These are phyloP conservation scores for Priceomyces castillae DNA, from an alignment of 805 yeast genomes.

Conservation along the genomic window DNA sequence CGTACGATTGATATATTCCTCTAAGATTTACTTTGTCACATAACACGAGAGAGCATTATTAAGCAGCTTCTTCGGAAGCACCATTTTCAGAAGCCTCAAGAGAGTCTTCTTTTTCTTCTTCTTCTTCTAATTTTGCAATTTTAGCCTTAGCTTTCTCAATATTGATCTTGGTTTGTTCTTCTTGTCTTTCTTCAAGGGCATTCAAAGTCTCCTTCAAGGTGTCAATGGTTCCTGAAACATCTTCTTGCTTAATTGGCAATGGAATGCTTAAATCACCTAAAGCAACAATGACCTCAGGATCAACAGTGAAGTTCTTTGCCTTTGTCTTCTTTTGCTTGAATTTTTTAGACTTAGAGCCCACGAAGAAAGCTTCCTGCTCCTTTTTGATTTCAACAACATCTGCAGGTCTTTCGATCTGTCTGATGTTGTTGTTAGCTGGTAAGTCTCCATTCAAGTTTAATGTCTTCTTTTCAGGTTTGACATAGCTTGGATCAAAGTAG, in stretches of 20 bases:
- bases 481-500: conserved; percentile 77
- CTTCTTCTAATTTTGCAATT: conserved; percentile 63
- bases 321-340: conserved; percentile 53
- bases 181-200: conserved; percentile 69
- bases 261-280: conserved; percentile 73
- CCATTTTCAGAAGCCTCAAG: conserved; percentile 5
- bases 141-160: conserved; percentile 74
- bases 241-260: conserved; percentile 75
- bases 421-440: conserved; percentile 25
- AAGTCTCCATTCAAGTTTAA: conserved; percentile 15
- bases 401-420: conserved; percentile 61
- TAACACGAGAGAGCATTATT: background rate
- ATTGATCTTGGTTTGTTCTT: conserved; percentile 73
- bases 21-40: too few species aligned
- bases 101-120: conserved; percentile 25
- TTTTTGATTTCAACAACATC: conserved; percentile 62
- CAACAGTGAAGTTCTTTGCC: conserved; percentile 63
- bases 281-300: conserved; percentile 74
- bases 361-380: conserved; percentile 58
- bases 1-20: too few species aligned
- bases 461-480: conserved; percentile 47
- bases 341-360: conserved; percentile 41
- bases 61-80: conserved; percentile 7
- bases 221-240: conserved; percentile 61
- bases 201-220: conserved; percentile 70